Percentiles rank a stretch among this genome's conserved stretches.
Conservation (phyloP, 2,329 filamentous ascomycete genomes). For the Herpotrichia juniperi region DNA sequence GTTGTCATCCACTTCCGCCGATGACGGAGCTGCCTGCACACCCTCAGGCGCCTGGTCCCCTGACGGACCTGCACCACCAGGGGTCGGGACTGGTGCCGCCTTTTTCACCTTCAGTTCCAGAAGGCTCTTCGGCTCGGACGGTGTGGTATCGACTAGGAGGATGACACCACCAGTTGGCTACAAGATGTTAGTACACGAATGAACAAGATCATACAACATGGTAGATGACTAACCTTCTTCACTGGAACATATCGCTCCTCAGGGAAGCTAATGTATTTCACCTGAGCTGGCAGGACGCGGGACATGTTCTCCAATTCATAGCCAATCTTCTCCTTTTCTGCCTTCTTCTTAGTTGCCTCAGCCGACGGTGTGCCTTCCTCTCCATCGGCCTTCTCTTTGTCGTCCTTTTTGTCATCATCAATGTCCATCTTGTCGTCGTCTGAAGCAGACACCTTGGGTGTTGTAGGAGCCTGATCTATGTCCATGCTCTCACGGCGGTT, state of each 20-base stretch:
- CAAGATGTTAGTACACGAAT: constrained; percentile 22
- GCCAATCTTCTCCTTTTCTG: constrained; percentile 94
- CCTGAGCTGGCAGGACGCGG: constrained; percentile 85
- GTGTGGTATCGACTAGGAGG: constrained; percentile 83
- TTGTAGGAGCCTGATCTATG: constrained; percentile 78
- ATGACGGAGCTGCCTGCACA: constrained; percentile 75
- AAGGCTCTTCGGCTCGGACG: constrained; percentile 77
- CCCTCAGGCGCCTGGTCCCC: constrained; percentile 40
- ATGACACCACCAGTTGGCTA: constrained; percentile 93
- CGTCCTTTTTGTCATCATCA: constrained; percentile 56
- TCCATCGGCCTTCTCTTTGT: constrained; percentile 48
- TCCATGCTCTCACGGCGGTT: constrained; percentile 95
- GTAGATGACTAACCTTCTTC: constrained; percentile 69
- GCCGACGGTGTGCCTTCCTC: constrained; percentile 60
- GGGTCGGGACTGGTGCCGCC: constrained; percentile 54
- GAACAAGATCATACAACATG: not conserved
- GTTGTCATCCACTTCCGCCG: constrained; percentile 64
- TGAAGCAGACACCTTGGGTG: constrained; percentile 67
- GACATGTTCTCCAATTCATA: constrained; percentile 98
- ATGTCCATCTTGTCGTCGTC: constrained; percentile 86
- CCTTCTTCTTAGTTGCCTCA: constrained; percentile 79
- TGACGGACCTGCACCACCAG: constrained; percentile 49
- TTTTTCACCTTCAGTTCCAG: constrained; percentile 95
- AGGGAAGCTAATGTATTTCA: constrained; percentile 95
- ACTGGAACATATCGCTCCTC: constrained; percentile 91